These are phyloP conservation scores for Neofusicoccum sp. DNA, from an alignment of 2,329 filamentous ascomycete genomes.

Conservation along the genomic window DNA sequence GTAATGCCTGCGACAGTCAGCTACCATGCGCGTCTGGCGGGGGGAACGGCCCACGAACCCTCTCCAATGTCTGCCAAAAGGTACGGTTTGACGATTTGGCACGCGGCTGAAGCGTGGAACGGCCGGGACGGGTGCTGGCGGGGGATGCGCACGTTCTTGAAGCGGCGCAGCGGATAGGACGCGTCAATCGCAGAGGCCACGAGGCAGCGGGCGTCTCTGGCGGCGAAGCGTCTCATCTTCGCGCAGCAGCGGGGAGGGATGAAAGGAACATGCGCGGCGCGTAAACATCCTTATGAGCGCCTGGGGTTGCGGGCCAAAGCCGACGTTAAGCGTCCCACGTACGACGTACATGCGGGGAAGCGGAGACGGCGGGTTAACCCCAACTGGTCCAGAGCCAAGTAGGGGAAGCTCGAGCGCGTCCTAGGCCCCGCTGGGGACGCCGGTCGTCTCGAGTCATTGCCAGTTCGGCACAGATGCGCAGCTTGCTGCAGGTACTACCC, in stretches of 20 bases:
- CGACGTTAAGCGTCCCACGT: slow-evolving; percentile 7
- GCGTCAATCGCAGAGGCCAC: not conserved
- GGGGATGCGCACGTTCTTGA: slow-evolving; percentile 11
- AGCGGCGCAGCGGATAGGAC: slow-evolving; percentile 4
- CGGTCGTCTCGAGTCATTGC: slow-evolving; percentile 4
- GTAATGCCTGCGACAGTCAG: slow-evolving; percentile 71
- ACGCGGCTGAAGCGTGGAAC: slow-evolving; percentile 36
- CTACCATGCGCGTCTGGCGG: not conserved
- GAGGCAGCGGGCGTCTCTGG: not conserved
- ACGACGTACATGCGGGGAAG: slow-evolving; percentile 11
- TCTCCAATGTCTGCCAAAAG: slow-evolving; percentile 84
- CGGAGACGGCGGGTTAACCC: slow-evolving; percentile 7
- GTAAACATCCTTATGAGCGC: slow-evolving; percentile 15
- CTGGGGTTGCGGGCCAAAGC: slow-evolving; percentile 14
- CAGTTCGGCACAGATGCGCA: not conserved
- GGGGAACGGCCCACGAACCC: slow-evolving; percentile 52
- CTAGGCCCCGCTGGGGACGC: not conserved
- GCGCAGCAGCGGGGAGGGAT: not conserved
- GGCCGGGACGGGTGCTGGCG: slow-evolving; percentile 7
- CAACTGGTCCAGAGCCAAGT: not conserved
- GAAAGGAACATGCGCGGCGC: not conserved
- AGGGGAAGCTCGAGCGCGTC: not conserved
- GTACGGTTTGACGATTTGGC: slow-evolving; percentile 71
- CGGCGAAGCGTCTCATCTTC: slow-evolving; percentile 15
- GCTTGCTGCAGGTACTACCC: slow-evolving; percentile 9